A percentile compares a stretch with the other conserved stretches of the same genome.
phyloP scores from a whole-genome alignment of 2,329 filamentous ascomycete species.

The Colletotrichum viniferum region DNA sequence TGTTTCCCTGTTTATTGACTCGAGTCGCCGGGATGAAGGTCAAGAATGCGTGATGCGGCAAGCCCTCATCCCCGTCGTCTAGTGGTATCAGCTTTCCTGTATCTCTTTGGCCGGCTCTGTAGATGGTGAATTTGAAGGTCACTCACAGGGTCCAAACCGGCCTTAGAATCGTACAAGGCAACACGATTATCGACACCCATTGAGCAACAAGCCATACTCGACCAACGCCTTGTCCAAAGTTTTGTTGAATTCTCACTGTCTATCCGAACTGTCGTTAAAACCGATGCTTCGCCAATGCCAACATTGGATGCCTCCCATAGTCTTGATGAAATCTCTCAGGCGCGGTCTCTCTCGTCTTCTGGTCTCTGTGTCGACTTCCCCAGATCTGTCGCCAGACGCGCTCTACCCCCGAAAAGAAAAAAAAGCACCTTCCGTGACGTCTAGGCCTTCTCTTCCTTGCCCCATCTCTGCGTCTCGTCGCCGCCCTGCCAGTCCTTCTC shows the following conservation, averaged over 20 bases:
- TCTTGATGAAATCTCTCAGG: neutral
- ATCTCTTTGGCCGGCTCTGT: neutral
- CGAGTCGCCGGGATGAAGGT: neutral
- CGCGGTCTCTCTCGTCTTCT: neutral
- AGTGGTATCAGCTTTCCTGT: accelerated
- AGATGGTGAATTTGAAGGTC: neutral
- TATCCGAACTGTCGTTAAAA: neutral
- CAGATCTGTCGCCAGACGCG: conserved; percentile 4
- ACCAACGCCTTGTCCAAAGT: neutral
- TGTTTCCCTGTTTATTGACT: neutral
- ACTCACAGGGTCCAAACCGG: accelerated
- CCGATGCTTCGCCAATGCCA: neutral
- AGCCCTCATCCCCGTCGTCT: neutral
- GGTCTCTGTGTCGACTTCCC: neutral
- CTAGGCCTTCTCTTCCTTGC: conserved; percentile 48
- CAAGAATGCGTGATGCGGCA: neutral
- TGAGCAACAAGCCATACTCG: accelerated
- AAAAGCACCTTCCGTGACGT: neutral
- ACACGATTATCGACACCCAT: neutral
- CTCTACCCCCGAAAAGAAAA: neutral
- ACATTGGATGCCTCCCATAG: neutral
- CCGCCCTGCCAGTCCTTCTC: conserved; percentile 85
- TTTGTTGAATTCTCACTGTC: neutral
- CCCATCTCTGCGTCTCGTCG: conserved; percentile 86
- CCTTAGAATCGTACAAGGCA: neutral